Base-by-base conservation (phyloP, 2,329 filamentous ascomycete species). In the Alternaria angustiovoidea region DNA sequence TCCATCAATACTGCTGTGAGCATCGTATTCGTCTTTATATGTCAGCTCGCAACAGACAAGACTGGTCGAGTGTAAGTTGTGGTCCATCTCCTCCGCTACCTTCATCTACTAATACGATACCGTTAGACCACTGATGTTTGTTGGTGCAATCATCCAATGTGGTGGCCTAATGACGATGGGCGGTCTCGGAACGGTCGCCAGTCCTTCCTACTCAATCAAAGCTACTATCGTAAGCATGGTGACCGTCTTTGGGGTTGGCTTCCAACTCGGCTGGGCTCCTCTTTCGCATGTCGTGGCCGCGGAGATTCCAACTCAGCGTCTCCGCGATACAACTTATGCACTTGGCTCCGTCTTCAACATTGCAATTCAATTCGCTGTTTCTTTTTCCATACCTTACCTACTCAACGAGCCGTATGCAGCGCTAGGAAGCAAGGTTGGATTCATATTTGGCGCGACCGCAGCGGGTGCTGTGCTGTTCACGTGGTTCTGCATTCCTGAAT, bases 301-400 rank as follows among this genome's bases (percentile, higher is more conserved):
- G n/a, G 38, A 18, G 4, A 39, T 39, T 18, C n/a, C n/a, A 39
- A 18, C n/a, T 9, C 38, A 39, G 38, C 38, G 38, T n/a, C n/a
- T 39, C n/a, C 38, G 38, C 8, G 38, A 39, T 9, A 39, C n/a
- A 11, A 39, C n/a, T 26, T 44, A 14, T 28, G 48, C 39, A 32
- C 30, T 56, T 44, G 32, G 47, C 22, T 56, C 54, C 20, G 43
- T 49, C 18, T 26, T 51, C 20, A 43, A 44, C 24, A 51, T 44
- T 7, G n/a, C 7, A 8, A 39, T 20, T 11, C 38, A 39, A 20
- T 56, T 56, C 28, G 16, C 48, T n/a, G 48, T 44, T 34, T 41
- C 54, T 2, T 56, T 56, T 32, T 24, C 43, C 2, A 42, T 44
- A 16, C 32, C 44, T n/a, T 51, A 51, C 9, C 26, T 49, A 22